Conservation (phyloP, 805 yeast genomes). For the Pichia heedii region DNA sequence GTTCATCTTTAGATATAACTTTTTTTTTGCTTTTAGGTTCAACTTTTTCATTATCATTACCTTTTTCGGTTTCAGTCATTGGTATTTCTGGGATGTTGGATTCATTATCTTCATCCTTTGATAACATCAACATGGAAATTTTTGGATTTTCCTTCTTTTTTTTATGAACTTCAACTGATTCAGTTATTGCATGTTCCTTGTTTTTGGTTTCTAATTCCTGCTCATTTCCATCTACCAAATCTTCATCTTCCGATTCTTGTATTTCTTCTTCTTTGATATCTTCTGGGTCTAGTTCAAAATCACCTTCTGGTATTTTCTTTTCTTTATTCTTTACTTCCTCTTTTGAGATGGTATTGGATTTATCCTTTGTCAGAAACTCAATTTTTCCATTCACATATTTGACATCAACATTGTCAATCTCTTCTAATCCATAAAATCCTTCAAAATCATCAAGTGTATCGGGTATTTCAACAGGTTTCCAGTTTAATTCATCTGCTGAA, state of each 20-base stretch:
- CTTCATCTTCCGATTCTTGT: slow-evolving; percentile 14
- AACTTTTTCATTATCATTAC: slow-evolving; percentile 8
- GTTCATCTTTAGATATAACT: slow-evolving; percentile 4
- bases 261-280: slow-evolving; percentile 16
- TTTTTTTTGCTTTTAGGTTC: slow-evolving; percentile 1
- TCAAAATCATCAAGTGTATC: slow-evolving; percentile 80
- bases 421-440: slow-evolving; percentile 90
- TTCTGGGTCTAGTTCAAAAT: slow-evolving; percentile 16
- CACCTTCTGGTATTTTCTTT: slow-evolving; percentile 18
- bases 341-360: slow-evolving; percentile 11
- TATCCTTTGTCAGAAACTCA: slow-evolving; percentile 41
- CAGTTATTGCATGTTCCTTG: background rate
- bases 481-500: slow-evolving; percentile 41
- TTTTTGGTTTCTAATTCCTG: background rate
- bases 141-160: slow-evolving; percentile 8
- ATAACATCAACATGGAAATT: slow-evolving; percentile 3
- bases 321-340: slow-evolving; percentile 20
- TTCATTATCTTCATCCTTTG: slow-evolving; percentile 14
- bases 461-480: slow-evolving; percentile 81
- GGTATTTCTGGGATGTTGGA: slow-evolving; percentile 10
- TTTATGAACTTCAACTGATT: background rate
- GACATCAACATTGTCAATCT: slow-evolving; percentile 86
- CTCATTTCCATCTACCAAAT: slow-evolving; percentile 1
- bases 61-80: background rate
- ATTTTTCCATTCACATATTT: slow-evolving; percentile 62